phyloP scores from a whole-genome alignment of 2,329 filamentous ascomycete genomes.

The Calonectria leucothoes region DNA sequence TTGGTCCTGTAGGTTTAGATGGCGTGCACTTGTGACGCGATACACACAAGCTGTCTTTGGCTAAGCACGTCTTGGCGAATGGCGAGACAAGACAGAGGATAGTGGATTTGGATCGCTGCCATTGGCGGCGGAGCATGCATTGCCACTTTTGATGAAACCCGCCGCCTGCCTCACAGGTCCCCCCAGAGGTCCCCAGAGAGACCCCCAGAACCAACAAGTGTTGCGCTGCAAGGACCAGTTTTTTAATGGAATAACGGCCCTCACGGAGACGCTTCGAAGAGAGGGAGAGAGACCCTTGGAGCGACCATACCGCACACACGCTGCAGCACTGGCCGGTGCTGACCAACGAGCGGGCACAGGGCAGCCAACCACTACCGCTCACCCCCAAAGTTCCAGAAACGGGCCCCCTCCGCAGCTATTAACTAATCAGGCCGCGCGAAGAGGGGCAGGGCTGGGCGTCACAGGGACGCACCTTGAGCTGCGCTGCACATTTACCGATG shows the following conservation, averaged over 20 bases:
- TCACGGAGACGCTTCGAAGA: not conserved
- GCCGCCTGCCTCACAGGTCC: not conserved
- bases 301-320: not conserved
- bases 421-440: not conserved
- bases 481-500: constrained; percentile 1
- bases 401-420: not conserved
- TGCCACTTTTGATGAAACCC: constrained; percentile 6
- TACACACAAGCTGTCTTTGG: not conserved
- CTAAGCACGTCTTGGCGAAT: not conserved
- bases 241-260: not conserved
- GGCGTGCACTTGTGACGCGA: not conserved
- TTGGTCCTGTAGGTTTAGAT: not conserved
- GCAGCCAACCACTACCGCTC: not conserved
- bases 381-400: not conserved
- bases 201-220: not conserved
- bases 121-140: not conserved
- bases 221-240: not conserved
- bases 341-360: not conserved
- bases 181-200: not conserved
- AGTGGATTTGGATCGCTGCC: not conserved
- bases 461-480: not conserved
- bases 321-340: not conserved
- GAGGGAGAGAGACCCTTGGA: too few relatives aligned
- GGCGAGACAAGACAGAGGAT: not conserved
- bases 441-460: not conserved